Evolutionary conservation across 441 rosid species (phyloP).

Genomic region (Gossypium trilobum): DNA sequence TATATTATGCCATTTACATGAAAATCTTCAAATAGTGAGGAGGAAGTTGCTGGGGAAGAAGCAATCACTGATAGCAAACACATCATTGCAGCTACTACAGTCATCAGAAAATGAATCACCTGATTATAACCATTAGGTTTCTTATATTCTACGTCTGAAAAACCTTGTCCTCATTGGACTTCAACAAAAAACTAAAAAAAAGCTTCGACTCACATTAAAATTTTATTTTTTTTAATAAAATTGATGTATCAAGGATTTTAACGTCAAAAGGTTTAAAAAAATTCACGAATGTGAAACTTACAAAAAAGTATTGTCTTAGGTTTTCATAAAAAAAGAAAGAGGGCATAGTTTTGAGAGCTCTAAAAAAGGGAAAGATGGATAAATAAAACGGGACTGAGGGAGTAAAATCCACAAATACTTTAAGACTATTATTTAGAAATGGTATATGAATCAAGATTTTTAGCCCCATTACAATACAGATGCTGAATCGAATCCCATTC

Average conservation of each 20-base stretch:
- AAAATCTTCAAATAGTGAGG: background rate
- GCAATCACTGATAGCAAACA: background rate
- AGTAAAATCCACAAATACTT: background rate
- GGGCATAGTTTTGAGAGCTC: background rate
- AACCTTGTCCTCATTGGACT: background rate
- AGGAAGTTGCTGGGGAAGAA: background rate
- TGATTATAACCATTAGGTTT: background rate
- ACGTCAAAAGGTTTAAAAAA: background rate
- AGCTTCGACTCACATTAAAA: background rate
- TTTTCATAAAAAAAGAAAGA: background rate
- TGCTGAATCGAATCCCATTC: background rate
- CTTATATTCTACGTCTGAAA: background rate
- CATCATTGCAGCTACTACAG: background rate
- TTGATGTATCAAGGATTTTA: background rate
- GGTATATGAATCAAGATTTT: background rate
- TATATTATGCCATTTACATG: background rate
- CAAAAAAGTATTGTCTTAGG: background rate
- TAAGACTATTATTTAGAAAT: background rate
- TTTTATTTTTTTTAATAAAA: background rate
- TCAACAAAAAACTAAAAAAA: background rate
- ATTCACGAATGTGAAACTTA: background rate
- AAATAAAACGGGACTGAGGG: background rate
- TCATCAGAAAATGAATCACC: background rate
- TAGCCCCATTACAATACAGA: background rate
- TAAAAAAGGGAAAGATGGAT: background rate